Evolutionary conservation across 2,329 filamentous ascomycete genomes (phyloP), one percentile per base, ranked within the genome.

Genomic region (Alternaria alternata): DNA sequence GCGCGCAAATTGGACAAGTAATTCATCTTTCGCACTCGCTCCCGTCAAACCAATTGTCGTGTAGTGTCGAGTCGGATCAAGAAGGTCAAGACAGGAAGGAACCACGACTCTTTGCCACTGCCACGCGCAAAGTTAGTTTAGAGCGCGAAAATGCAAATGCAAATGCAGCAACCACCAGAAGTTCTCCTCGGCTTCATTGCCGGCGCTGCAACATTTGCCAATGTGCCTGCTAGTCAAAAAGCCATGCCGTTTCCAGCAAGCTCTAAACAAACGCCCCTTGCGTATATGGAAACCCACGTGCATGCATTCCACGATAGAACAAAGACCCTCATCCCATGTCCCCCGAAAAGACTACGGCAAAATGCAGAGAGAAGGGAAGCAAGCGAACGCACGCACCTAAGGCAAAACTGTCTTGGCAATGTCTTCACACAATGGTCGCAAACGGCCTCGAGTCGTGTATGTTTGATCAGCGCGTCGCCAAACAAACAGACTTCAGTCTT

Each of bases 401-500:
- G 9, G 20, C 24, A 47, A 56, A 47, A 47, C 18, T 42, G 51
- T 34, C 47, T 52, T 24, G 38, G 42, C 39, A 49, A 46, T 46
- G 3, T 44, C 24, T 47, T 30, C 52, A 46, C 54, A 46, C 58
- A 24, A 57, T 48, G 48, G 36, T 57, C 38, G 58, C 58, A 49
- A 49, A 49, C 32, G 20, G 26, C 51, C 28, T 43, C 44, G 51
- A 56, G 38, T 59, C 54, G 54, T 52, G 12, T 11, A 32, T 30
- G 58, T 61, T 46, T 54, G 22, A 64, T 62, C 52, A 42, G 34
- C 39, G 32, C 46, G 12, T 16, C 30, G 30, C 32, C 46, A 49
- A 49, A 36, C 46, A 38, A 49, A 18, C 51, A 46, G 22, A 42
- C 32, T 41, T 36, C 20, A 54, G 26, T 47, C 26, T 24, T 79